phyloP scores from a whole-genome alignment of 495 filamentous ascomycete species.

The Hamigera avellanea region DNA sequence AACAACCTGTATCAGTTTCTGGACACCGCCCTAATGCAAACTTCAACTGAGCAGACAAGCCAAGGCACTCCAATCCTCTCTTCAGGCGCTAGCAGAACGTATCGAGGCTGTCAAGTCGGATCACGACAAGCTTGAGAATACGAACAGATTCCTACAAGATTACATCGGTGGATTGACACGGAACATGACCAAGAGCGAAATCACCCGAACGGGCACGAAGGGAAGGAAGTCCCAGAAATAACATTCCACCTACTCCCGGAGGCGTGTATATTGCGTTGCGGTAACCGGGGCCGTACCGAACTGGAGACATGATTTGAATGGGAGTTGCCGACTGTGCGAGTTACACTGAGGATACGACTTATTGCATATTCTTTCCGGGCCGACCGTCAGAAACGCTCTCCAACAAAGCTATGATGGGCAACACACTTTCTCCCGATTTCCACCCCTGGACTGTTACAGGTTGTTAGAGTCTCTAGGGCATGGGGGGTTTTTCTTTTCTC shows the following conservation, averaged over 20 bases:
- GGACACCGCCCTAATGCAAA: not conserved
- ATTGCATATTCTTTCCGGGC: too few relatives aligned
- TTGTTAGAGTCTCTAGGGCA: too few relatives aligned
- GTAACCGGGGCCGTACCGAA: too few relatives aligned
- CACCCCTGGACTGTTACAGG: too few relatives aligned
- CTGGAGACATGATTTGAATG: too few relatives aligned
- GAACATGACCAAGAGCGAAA: slow-evolving; percentile 41
- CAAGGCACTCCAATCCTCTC: slow-evolving; percentile 71
- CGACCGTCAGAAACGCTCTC: too few relatives aligned
- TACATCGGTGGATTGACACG: slow-evolving; percentile 50
- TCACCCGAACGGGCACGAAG: slow-evolving; percentile 29
- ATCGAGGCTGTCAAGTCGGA: slow-evolving; percentile 91
- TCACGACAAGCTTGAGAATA: slow-evolving; percentile 85
- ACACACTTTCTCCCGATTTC: too few relatives aligned
- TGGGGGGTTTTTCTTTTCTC: too few relatives aligned
- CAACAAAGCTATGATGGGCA: too few relatives aligned
- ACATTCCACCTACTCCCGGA: not conserved
- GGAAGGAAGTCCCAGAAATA: slow-evolving; percentile 36
- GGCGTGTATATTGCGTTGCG: too few relatives aligned
- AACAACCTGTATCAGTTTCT: not conserved
- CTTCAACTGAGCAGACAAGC: slow-evolving; percentile 53
- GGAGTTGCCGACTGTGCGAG: slow-evolving; percentile 2
- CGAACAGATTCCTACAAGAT: slow-evolving; percentile 91
- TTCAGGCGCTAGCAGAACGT: slow-evolving; percentile 77
- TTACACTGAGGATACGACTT: slow-evolving; percentile 3